These are phyloP conservation scores for Capsella bursapastoris DNA, from an alignment of 345 rosid genomes.

Conservation along the genomic window DNA sequence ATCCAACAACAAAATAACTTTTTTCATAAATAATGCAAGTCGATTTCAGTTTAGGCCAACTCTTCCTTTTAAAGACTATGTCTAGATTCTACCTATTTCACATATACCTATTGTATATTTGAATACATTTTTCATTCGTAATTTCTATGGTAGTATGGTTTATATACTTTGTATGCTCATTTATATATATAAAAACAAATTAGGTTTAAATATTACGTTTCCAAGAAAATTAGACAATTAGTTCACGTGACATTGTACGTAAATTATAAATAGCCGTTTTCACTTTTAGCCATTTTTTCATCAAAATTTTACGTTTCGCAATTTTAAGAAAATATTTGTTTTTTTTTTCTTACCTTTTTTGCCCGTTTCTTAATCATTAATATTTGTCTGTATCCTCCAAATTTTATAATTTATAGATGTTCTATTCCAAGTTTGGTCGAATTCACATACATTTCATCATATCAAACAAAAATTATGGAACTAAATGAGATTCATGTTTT, in stretches of 20 bases:
- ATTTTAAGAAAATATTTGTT: neutral
- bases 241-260: slow-evolving; percentile 35
- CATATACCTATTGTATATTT: slow-evolving; percentile 13
- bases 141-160: neutral
- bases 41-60: slow-evolving; percentile 44
- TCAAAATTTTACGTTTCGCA: slow-evolving; percentile 31
- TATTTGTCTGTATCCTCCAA: slow-evolving; percentile 16
- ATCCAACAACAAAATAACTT: slow-evolving; percentile 32
- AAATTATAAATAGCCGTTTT: slow-evolving; percentile 24
- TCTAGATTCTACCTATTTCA: slow-evolving; percentile 46
- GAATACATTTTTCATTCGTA: neutral
- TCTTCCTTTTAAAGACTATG: slow-evolving; percentile 31
- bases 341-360: neutral
- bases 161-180: too few species aligned
- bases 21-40: slow-evolving; percentile 41
- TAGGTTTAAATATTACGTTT: too few species aligned
- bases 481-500: slow-evolving; percentile 1
- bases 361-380: slow-evolving; percentile 36
- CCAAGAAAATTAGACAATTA: slow-evolving; percentile 36
- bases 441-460: slow-evolving; percentile 2
- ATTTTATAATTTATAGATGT: slow-evolving; percentile 10
- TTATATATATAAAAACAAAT: too few species aligned
- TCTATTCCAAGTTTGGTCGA: slow-evolving; percentile 7
- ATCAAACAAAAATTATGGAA: neutral
- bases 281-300: slow-evolving; percentile 26